Base-by-base conservation (phyloP, 768 basidiomycete genomes). In the Mycena leptocephala region DNA sequence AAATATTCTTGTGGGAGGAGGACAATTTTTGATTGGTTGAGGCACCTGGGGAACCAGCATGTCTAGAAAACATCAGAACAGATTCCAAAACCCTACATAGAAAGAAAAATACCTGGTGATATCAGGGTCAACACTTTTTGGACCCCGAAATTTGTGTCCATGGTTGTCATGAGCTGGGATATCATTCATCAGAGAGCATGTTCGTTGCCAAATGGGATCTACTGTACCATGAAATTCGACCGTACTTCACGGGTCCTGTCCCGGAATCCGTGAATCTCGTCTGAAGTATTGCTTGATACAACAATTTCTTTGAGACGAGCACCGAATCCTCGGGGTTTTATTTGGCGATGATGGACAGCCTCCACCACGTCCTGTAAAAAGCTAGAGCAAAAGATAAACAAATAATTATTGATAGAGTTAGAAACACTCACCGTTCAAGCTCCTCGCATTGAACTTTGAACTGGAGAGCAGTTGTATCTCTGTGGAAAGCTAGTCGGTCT, bases 391-490 rank as follows among this genome's bases (percentile, higher is more conserved):
- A 39, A 11, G 51, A 28, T 51, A 4, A 37, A n/a, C n/a, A 32
- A 28, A 2, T 43, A 3, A n/a, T 3, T 7, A 20, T 1, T 24
- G 28, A 71, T 2, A 0, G 37, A 5, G 11, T 16, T 7, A 61
- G 30, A 18, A 2, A n/a, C n/a, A n/a, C n/a, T n/a, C n/a, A 61
- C 70, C 20, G 6, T n/a, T 72, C 71, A 53, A 72, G 51, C 13
- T 72, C 62, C 28, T 72, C 51, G 33, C 71, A 72, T 3, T 55
- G 35, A 46, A 5, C 39, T n/a, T 39, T 64, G 16, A 72, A 56
- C 20, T 20, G 28, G 11, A 55, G 2, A 16, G 48, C 62, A 64
- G 43, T 51, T 20, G 61, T 48, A n/a, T 63, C 35, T 13, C 62
- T 37, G 33, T 64, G 71, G 2, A 6, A 24, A 1, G 30, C 53